Base-by-base conservation (phyloP, 495 filamentous ascomycete genomes). In the Xylaria curta region DNA sequence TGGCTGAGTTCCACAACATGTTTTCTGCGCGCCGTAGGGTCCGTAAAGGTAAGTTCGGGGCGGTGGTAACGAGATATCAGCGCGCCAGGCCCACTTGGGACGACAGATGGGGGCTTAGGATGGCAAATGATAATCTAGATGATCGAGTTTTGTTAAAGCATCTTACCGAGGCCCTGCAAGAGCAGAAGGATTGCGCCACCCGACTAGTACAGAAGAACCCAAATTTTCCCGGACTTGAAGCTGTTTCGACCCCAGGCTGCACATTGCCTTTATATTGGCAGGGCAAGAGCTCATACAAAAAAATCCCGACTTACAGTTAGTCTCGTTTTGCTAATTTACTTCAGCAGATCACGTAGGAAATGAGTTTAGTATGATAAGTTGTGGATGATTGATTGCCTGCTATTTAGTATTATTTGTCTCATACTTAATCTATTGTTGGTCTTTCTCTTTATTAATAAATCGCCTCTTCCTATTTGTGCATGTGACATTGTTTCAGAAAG, bases 1-100 rank as follows among this genome's bases (percentile, higher is more conserved):
- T 4, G 0, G 51, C 28, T 4, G 70, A 72, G 54, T 72, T 60
- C 28, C 70, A 65, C 28, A 72, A 72, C 31, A 72, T 72, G 63
- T 3, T 67, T 0, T 47, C 62, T 8, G 70, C 70, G 24, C 70
- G 70, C 8, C 70, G 70, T 28, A 13, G 70, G 8, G 54, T 72
- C 1, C 70, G 70, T 8, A 72, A 72, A n/a, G 24, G 62, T 28
- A 36, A 60, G 53, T 68, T 72, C 28, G 70, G 70, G 2, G 8
- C 28, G 0, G 1, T 47, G 40, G 70, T 72, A 0, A 5, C 2
- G n/a, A 15, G 9, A 2, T 72, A 72, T 21, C 31, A 54, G 6
- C 10, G 8, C 0, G 64, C 54, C 0, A 15, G 64, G 9, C 64
- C 70, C 0, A 51, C 51, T 1, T 72, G 70, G 70, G 33, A 72